phyloP scores from a whole-genome alignment of 805 yeast species.

The Starmerella stigmatis region DNA sequence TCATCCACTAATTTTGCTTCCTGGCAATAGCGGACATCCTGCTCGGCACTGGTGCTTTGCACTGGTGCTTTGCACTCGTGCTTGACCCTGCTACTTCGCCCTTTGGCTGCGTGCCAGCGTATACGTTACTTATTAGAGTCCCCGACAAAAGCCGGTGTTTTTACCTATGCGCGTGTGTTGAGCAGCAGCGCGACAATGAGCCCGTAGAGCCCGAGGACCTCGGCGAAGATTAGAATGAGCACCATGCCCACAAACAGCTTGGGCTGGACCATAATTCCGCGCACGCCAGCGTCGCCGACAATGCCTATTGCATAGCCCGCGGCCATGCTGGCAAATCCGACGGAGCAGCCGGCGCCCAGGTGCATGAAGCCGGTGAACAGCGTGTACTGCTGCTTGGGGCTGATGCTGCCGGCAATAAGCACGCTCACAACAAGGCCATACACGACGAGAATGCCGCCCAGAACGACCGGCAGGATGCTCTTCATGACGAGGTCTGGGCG shows the following conservation, averaged over 20 bases:
- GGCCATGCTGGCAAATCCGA: constrained; percentile 92
- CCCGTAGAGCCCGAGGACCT: constrained; percentile 82
- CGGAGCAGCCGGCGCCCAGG: constrained; percentile 87
- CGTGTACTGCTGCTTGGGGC: constrained; percentile 70
- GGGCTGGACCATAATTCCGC: constrained; percentile 80
- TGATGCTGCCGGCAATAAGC: constrained; percentile 71
- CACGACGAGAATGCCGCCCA: constrained; percentile 95
- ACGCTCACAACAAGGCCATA: constrained; percentile 96
- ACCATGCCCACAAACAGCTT: constrained; percentile 83
- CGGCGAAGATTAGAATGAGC: constrained; percentile 79
- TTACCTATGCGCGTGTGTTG: constrained; percentile 52
- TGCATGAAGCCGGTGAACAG: constrained; percentile 97
- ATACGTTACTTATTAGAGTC: background rate
- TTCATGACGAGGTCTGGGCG: constrained; percentile 95
- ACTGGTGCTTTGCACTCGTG: no score
- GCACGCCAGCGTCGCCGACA: constrained; percentile 88
- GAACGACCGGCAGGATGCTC: constrained; percentile 83
- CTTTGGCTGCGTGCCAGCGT: no score
- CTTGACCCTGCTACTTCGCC: no score
- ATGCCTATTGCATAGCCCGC: constrained; percentile 95
- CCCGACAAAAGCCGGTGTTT: background rate
- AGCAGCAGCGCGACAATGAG: constrained; percentile 89
- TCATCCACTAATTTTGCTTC: no score
- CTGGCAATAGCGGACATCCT: no score
- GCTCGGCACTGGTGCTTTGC: no score